Conservation (phyloP, 169 alveolate species). For the Eimeria zaria region DNA sequence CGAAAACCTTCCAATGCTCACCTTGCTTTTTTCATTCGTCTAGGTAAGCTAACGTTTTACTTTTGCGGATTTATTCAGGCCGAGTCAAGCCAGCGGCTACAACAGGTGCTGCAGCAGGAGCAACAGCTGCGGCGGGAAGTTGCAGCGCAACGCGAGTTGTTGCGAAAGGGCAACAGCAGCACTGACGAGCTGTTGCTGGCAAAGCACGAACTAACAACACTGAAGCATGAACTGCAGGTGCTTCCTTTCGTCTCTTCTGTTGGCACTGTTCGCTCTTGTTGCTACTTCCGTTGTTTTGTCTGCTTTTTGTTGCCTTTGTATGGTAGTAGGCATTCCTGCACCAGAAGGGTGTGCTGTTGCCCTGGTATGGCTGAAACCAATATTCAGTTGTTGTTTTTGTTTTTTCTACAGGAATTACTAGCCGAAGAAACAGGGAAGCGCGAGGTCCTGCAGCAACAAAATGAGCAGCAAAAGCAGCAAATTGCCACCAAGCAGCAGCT, state of each 20-base stretch:
- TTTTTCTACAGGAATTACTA: constrained; percentile 22
- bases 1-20: not conserved
- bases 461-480: constrained; percentile 64
- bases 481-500: constrained; percentile 62
- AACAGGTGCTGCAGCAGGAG: constrained; percentile 54
- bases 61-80: constrained; percentile 1
- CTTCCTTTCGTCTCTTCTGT: not conserved
- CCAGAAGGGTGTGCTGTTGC: not conserved
- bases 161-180: constrained; percentile 59
- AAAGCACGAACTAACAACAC: constrained; percentile 44
- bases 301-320: too few species aligned
- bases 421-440: constrained; percentile 61
- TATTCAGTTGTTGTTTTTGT: not conserved
- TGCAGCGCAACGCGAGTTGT: constrained; percentile 64
- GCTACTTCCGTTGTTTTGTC: too few species aligned
- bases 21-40: not conserved
- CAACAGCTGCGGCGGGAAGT: constrained; percentile 55
- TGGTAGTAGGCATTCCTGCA: not conserved
- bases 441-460: constrained; percentile 30
- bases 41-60: not conserved
- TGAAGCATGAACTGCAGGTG: constrained; percentile 61
- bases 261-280: not conserved
- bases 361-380: not conserved
- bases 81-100: constrained; percentile 56
- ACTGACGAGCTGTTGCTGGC: constrained; percentile 55